Evolutionary conservation across 257 asterid species (phyloP).

Genomic region (Thymus mandschuricus): DNA sequence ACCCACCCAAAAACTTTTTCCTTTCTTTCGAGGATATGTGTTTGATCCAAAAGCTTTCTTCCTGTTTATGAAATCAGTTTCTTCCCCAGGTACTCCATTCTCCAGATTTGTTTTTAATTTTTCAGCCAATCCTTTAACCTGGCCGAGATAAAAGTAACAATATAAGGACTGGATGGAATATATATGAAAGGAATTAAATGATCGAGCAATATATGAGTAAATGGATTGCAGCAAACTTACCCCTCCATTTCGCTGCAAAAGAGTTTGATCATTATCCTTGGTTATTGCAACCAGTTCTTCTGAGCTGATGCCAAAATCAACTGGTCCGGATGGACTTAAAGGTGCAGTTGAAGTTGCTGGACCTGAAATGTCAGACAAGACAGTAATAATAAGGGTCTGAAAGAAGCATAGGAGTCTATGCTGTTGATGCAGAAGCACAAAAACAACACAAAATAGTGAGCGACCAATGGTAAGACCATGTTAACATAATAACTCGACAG

Average conservation of each 20-base stretch:
- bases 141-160: constrained; percentile 16
- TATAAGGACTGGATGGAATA: neutral
- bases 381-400: constrained; percentile 12
- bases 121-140: constrained; percentile 71
- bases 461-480: constrained; percentile 4
- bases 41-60: constrained; percentile 80
- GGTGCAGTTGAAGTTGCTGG: constrained; percentile 46
- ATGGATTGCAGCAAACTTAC: constrained; percentile 48
- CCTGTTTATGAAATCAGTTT: constrained; percentile 58
- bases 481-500: neutral
- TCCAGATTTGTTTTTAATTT: constrained; percentile 66
- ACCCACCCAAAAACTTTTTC: constrained; percentile 79
- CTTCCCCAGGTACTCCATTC: constrained; percentile 74
- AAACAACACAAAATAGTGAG: neutral
- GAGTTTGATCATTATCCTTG: constrained; percentile 56
- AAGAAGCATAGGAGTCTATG: neutral
- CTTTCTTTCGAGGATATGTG: constrained; percentile 89
- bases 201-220: neutral
- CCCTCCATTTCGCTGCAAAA: constrained; percentile 74
- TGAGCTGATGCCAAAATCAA: constrained; percentile 66
- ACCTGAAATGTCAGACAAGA: constrained; percentile 42
- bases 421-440: constrained; percentile 19
- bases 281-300: constrained; percentile 70
- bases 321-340: constrained; percentile 40
- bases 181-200: neutral